Evolutionary conservation across 805 yeast genomes (phyloP).

Genomic region (Ogataea nonfermentans): DNA sequence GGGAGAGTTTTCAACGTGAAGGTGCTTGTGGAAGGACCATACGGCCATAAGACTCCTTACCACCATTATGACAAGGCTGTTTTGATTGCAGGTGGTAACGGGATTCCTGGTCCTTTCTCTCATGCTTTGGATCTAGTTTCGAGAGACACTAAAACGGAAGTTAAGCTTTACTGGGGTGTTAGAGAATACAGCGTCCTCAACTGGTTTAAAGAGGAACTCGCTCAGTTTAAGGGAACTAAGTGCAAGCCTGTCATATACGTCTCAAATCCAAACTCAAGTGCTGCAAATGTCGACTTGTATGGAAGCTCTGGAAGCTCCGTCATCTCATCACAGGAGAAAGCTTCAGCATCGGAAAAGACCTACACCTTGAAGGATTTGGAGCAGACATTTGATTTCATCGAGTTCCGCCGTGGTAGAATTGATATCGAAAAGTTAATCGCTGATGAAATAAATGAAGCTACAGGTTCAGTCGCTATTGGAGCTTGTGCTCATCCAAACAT

Average conservation of each 20-base stretch:
- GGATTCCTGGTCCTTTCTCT: conserved; percentile 58
- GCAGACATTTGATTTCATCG: conserved; percentile 34
- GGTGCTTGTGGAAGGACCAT: conserved; percentile 65
- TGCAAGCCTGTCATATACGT: conserved; percentile 42
- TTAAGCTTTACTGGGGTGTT: conserved; percentile 63
- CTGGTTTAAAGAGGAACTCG: conserved; percentile 48
- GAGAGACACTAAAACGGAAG: conserved; percentile 32
- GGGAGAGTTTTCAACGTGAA: conserved; percentile 33
- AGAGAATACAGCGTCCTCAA: conserved; percentile 49
- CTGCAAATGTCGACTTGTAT: conserved; percentile 11
- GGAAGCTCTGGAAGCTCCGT: conserved; percentile 10
- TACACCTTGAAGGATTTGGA: conserved; percentile 5
- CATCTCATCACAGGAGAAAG: conserved; percentile 14
- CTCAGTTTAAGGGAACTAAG: conserved; percentile 33
- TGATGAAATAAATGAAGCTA: conserved; percentile 36
- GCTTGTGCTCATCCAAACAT: conserved; percentile 49
- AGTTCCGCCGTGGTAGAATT: conserved; percentile 47
- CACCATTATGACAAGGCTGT: conserved; percentile 52
- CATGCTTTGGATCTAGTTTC: conserved; percentile 38
- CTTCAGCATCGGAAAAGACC: conserved; percentile 9
- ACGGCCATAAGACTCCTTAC: conserved; percentile 56
- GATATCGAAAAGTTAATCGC: conserved; percentile 35
- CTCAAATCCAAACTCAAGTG: conserved; percentile 33
- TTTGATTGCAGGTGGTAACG: conserved; percentile 72
- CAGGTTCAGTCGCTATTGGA: conserved; percentile 44